phyloP scores from a whole-genome alignment of 208 protist species.

The Porcisia deanei region DNA sequence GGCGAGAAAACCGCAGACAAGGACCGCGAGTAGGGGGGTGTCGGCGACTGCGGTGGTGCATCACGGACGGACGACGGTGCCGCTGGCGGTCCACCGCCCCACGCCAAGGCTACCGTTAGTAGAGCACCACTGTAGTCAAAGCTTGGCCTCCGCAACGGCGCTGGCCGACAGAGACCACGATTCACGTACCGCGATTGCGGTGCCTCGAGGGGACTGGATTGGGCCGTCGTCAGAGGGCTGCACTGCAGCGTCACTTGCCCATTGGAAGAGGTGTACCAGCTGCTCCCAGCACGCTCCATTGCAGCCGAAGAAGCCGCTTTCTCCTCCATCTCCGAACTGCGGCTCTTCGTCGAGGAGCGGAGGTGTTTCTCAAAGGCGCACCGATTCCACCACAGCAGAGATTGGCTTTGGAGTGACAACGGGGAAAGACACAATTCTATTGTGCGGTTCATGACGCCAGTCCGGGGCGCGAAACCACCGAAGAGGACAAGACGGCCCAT shows the following conservation, averaged over 20 bases:
- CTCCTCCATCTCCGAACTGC: slow-evolving; percentile 14
- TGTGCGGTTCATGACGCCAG: slow-evolving; percentile 25
- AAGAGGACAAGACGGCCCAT: slow-evolving; percentile 49
- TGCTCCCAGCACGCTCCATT: slow-evolving; percentile 1
- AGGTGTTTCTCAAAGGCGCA: slow-evolving; percentile 33
- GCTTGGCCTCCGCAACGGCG: slow-evolving; percentile 7
- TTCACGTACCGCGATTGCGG: slow-evolving; percentile 11
- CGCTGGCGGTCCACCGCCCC: neutral
- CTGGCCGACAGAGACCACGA: slow-evolving; percentile 6
- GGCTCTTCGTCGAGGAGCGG: slow-evolving; percentile 21
- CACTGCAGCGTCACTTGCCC: slow-evolving; percentile 25
- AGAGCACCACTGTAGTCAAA: slow-evolving; percentile 5
- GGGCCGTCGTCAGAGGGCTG: slow-evolving; percentile 9
- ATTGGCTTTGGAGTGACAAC: slow-evolving; percentile 27
- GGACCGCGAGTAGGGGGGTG: slow-evolving; percentile 22
- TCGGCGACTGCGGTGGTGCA: slow-evolving; percentile 8
- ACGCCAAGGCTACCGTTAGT: neutral
- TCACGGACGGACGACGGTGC: neutral
- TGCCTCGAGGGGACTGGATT: slow-evolving; percentile 20
- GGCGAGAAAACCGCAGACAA: slow-evolving; percentile 22
- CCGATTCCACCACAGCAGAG: slow-evolving; percentile 31
- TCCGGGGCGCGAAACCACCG: slow-evolving; percentile 35
- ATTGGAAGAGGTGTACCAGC: slow-evolving; percentile 8
- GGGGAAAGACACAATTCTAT: slow-evolving; percentile 40
- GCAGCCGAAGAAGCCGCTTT: slow-evolving; percentile 8